A percentile compares a stretch with the other conserved stretches of the same genome.
Evolutionary conservation across 441 rosid genomes (phyloP).

Genomic region (Gossypium lobatum): DNA sequence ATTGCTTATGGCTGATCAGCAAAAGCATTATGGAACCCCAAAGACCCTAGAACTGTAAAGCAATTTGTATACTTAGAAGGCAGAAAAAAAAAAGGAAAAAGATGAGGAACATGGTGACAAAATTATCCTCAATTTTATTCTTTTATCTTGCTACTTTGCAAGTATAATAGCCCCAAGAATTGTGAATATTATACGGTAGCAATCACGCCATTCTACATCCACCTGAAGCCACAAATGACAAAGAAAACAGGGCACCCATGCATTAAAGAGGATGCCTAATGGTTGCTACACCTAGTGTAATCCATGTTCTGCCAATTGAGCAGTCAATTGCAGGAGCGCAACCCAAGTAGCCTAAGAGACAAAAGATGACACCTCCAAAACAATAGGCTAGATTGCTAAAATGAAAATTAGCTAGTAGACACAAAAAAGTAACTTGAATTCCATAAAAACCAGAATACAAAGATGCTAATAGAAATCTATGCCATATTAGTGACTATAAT

Average conservation of each 20-base stretch:
- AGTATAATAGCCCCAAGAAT: not conserved
- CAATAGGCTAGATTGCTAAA: not conserved
- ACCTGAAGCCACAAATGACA: not conserved
- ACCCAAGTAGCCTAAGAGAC: not conserved
- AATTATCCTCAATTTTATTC: not conserved
- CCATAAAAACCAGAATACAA: not conserved
- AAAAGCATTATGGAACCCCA: not conserved
- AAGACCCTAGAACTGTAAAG: not conserved
- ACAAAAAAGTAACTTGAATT: not conserved
- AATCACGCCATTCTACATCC: not conserved
- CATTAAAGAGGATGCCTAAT: not conserved
- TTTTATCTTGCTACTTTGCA: not conserved
- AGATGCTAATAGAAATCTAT: not conserved
- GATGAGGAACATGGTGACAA: not conserved
- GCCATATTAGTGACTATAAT: not conserved
- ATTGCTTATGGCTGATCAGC: not conserved
- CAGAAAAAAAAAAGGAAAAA: not conserved
- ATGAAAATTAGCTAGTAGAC: not conserved
- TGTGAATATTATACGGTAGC: not conserved
- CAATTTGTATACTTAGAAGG: not conserved
- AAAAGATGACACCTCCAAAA: not conserved
- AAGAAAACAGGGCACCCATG: not conserved
- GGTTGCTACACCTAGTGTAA: not conserved
- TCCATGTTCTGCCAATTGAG: not conserved
- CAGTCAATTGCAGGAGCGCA: not conserved